Evolutionary conservation across 2,329 filamentous ascomycete species (phyloP), one percentile per base, ranked within the genome.

Genomic region (Aureobasidium sp.): DNA sequence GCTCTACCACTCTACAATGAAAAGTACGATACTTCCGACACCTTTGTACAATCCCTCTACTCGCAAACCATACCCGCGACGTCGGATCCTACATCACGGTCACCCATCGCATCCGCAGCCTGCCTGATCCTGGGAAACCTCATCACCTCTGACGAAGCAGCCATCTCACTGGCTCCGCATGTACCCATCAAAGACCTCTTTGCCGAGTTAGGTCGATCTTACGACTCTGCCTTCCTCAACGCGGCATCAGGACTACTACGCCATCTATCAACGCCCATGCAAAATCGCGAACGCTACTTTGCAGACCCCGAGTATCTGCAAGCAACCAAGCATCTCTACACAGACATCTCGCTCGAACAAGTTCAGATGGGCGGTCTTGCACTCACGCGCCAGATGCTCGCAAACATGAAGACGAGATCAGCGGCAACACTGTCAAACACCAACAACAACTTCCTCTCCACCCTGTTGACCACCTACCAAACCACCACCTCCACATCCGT

Each of bases 91-190:
- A n/a, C 49, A 32, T 42, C 30, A 15, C 59, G 29, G 58, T 59
- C 42, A 29, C 60, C 59, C 29, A 41, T 58, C n/a, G 54, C 44
- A 27, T 53, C 59, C 1, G 49, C 48, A 50, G 54, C 63, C 6
- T 65, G 63, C 37, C 60, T 65, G 29, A 52, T 63, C 3, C 59
- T 65, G 0, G 63, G 63, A 11, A 65, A 65, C n/a, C 62, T 62
- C 39, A 47, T 61, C 32, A 57, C 44, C 25, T 55, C 59, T 25
- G 58, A 61, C 10, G 32, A 59, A 16, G 52, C 49, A 5, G 59
- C 63, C 11, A 62, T 39, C 10, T 25, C 48, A 4, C 47, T 65
- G 16, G 44, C 53, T 25, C 49, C 63, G 5, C 39, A 57, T n/a
- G 49, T 65, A 16, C 55, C 62, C 15, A 50, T 62, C 13, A 44